These are phyloP conservation scores for Grammothele lineata DNA, from an alignment of 768 basidiomycete species.

Conservation along the genomic window DNA sequence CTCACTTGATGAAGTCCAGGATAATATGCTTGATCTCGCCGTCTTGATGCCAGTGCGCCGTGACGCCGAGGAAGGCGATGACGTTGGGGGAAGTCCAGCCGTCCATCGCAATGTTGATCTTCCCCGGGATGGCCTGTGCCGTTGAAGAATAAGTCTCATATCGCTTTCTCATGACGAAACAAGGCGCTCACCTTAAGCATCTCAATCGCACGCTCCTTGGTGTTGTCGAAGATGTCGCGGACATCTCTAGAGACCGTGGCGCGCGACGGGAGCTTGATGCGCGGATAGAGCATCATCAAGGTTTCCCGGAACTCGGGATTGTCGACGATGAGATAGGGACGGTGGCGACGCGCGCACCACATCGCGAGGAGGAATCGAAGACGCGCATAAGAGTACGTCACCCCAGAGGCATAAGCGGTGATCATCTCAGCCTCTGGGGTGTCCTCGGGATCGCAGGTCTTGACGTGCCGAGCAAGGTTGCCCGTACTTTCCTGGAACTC, in stretches of 20 bases:
- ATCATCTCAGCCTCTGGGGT: not conserved
- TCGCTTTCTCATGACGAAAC: no score
- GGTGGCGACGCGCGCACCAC: conserved; percentile 14
- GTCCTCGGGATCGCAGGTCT: not conserved
- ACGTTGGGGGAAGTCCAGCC: conserved; percentile 29
- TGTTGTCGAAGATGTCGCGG: conserved; percentile 2
- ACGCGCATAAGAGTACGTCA: conserved; percentile 2
- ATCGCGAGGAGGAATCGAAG: conserved; percentile 9
- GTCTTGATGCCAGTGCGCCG: conserved; percentile 19
- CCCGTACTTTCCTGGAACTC: conserved; percentile 1
- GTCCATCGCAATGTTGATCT: conserved; percentile 25
- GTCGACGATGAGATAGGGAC: conserved; percentile 14
- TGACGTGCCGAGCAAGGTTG: conserved; percentile 1
- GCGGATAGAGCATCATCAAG: conserved; percentile 6
- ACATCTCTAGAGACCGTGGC: conserved; percentile 8
- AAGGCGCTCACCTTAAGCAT: no score
- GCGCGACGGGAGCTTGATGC: conserved; percentile 5
- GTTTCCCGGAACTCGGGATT: conserved; percentile 7
- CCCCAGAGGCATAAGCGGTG: conserved; percentile 5
- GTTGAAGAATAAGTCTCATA: no score
- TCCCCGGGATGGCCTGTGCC: conserved; percentile 9
- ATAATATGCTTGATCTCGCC: conserved; percentile 8
- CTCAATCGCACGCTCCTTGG: not conserved
- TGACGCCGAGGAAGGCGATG: conserved; percentile 24
- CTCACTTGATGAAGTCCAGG: conserved; percentile 1